Conservation (phyloP, 176 grass and related monocot species). For the Otatea glauca region DNA sequence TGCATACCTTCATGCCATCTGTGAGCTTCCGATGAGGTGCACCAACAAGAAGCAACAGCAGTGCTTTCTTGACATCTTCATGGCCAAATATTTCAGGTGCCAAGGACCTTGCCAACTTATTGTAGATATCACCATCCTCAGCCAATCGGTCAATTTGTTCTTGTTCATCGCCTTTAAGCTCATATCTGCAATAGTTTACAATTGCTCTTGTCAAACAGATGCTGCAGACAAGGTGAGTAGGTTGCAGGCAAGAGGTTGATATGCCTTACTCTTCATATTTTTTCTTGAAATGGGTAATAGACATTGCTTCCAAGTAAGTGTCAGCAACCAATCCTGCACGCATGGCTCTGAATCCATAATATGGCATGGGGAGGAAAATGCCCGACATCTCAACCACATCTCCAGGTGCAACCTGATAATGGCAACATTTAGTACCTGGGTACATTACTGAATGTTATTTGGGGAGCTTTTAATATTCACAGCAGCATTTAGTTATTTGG, state of each 20-base stretch:
- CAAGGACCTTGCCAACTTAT: constrained; percentile 81
- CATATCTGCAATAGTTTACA: constrained; percentile 65
- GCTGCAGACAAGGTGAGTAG: constrained; percentile 13
- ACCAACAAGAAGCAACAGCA: constrained; percentile 90
- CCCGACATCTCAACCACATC: constrained; percentile 95
- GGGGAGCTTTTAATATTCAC: not conserved
- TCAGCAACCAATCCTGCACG: constrained; percentile 99
- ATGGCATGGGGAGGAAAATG: constrained; percentile 98
- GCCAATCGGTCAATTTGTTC: constrained; percentile 85
- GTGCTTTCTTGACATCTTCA: constrained; percentile 97
- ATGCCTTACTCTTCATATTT: constrained; percentile 94
- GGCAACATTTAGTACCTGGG: constrained; percentile 24
- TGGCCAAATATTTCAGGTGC: constrained; percentile 99
- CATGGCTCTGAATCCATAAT: constrained; percentile 91
- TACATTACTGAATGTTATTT: constrained; percentile 5
- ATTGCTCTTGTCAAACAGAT: constrained; percentile 5
- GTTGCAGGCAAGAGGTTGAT: constrained; percentile 5
- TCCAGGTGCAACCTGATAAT: constrained; percentile 88
- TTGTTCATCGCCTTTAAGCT: constrained; percentile 96
- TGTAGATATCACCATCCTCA: constrained; percentile 98
- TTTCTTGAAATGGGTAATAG: constrained; percentile 97
- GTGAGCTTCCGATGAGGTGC: constrained; percentile 89
- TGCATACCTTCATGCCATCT: constrained; percentile 96
- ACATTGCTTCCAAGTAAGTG: constrained; percentile 98
- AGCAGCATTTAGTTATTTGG: not conserved